These are phyloP conservation scores for Dactylellina sp. DNA, from an alignment of 2,329 filamentous ascomycete genomes.

Conservation along the genomic window DNA sequence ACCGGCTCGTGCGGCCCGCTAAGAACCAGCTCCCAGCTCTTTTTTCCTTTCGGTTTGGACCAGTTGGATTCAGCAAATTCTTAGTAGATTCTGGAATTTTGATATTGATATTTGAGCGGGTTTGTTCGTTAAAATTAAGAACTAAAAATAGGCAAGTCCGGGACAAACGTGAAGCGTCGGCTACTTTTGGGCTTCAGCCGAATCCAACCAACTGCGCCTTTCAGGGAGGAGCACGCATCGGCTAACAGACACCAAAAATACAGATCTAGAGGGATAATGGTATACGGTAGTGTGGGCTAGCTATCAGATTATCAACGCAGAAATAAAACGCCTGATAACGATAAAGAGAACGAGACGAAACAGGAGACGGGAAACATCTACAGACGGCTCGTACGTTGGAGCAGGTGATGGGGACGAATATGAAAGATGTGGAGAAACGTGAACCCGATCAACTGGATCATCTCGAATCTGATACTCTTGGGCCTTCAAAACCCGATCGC, in stretches of 20 bases:
- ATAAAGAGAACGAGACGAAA: slow-evolving; percentile 6
- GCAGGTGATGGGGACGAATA: slow-evolving; percentile 11
- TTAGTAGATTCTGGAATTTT: slow-evolving; percentile 33
- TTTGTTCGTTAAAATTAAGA: slow-evolving; percentile 6
- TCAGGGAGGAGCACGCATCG: slow-evolving; percentile 29
- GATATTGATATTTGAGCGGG: neutral
- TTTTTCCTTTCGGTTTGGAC: no score
- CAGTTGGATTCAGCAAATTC: slow-evolving; percentile 18
- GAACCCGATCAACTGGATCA: slow-evolving; percentile 41
- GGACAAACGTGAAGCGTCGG: slow-evolving; percentile 35
- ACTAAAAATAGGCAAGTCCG: slow-evolving; percentile 47
- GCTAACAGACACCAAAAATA: slow-evolving; percentile 4
- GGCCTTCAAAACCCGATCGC: slow-evolving; percentile 39
- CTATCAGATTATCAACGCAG: slow-evolving; percentile 25
- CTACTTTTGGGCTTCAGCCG: no score
- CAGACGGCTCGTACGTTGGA: slow-evolving; percentile 9
- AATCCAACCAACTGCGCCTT: neutral
- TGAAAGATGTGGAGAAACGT: slow-evolving; percentile 29
- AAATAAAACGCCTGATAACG: slow-evolving; percentile 7
- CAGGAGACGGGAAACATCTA: slow-evolving; percentile 6
- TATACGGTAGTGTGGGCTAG: neutral
- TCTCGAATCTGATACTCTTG: slow-evolving; percentile 42
- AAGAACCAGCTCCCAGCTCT: slow-evolving; percentile 12
- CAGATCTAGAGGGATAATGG: no score
- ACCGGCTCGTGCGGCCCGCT: neutral